Conservation (phyloP, 228 moss, liverwort and hornwort genomes). For the Sphagnum fallax region DNA sequence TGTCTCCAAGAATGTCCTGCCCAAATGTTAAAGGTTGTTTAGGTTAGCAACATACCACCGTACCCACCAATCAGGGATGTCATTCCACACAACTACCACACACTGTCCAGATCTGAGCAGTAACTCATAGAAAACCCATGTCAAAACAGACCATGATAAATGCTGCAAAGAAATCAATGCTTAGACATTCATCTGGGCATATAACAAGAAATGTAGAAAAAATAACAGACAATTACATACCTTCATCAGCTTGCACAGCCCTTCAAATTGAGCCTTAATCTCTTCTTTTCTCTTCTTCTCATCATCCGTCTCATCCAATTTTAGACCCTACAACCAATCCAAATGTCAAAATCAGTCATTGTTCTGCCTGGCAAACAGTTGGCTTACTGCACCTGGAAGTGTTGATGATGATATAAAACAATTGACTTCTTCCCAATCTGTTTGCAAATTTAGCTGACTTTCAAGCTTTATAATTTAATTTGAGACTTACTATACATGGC, state of each 20-base stretch:
- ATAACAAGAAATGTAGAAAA: background rate
- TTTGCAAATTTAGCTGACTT: too few species aligned
- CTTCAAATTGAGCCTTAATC: slow-evolving; percentile 41
- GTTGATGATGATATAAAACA: too few species aligned
- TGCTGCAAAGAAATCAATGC: background rate
- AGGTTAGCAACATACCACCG: too few species aligned
- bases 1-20: slow-evolving; percentile 51
- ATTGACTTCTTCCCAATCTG: too few species aligned
- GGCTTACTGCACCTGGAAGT: too few species aligned
- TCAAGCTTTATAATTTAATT: too few species aligned
- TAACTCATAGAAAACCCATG: background rate
- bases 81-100: background rate
- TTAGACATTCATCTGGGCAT: background rate
- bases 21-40: background rate
- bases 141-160: background rate
- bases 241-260: slow-evolving; percentile 50
- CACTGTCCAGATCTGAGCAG: background rate
- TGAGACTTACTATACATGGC: too few species aligned
- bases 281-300: slow-evolving; percentile 40
- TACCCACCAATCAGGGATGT: background rate
- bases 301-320: slow-evolving; percentile 40
- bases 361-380: too few species aligned
- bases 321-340: slow-evolving; percentile 25
- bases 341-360: background rate
- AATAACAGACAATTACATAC: slow-evolving; percentile 4